These are phyloP conservation scores for Lactarius trivialis DNA, from an alignment of 768 basidiomycete genomes.

Conservation along the genomic window DNA sequence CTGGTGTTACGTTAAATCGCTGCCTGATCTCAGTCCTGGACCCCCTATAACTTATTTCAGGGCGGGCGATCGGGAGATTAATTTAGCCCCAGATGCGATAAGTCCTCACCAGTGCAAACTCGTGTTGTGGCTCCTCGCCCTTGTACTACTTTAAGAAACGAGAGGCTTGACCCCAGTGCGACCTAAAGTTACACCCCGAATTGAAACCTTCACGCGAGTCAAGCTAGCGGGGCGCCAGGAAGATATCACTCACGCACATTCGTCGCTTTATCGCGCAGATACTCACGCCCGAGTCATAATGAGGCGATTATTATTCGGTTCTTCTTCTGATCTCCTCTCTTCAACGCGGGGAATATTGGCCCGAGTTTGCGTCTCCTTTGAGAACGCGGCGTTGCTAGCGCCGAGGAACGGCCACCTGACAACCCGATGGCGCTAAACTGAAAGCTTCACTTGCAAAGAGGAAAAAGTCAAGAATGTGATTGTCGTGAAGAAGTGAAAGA, in stretches of 20 bases:
- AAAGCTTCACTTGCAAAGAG: not conserved
- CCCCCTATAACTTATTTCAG: not conserved
- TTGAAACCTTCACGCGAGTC: not conserved
- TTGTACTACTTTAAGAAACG: not conserved
- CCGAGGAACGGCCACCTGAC: not conserved
- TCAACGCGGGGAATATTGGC: not conserved
- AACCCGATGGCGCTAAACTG: not conserved
- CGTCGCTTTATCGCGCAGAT: not conserved
- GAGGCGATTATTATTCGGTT: not conserved
- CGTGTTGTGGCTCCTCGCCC: not conserved
- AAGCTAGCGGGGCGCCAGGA: not conserved
- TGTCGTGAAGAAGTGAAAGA: not conserved
- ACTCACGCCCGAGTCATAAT: not conserved
- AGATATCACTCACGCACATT: not conserved
- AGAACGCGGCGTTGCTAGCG: not conserved
- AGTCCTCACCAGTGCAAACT: not conserved
- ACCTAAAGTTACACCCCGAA: not conserved
- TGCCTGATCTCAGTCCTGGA: not conserved
- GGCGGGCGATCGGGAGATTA: not conserved
- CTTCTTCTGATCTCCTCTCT: not conserved
- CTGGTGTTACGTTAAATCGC: not conserved
- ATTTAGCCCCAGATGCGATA: not conserved
- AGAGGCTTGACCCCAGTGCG: not conserved
- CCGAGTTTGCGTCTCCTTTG: not conserved
- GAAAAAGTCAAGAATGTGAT: not conserved